These are phyloP conservation scores for Podospora anserina DNA, from an alignment of 495 filamentous ascomycete genomes.

Conservation along the genomic window DNA sequence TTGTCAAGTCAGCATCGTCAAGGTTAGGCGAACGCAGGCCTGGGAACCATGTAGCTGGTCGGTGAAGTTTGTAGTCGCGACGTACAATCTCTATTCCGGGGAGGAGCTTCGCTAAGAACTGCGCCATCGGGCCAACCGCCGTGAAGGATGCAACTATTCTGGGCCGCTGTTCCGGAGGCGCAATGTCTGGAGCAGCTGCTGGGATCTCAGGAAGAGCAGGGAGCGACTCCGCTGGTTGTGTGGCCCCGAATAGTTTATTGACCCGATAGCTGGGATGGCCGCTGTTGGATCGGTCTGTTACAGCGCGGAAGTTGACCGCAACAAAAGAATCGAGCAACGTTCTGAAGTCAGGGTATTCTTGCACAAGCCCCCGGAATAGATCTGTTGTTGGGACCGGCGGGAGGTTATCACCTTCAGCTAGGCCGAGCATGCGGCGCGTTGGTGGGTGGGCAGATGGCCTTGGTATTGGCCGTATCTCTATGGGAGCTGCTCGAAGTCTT, in stretches of 20 bases:
- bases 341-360: constrained; percentile 17
- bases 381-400: background rate
- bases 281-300: too few relatives aligned
- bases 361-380: background rate
- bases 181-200: constrained; percentile 24
- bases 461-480: too few relatives aligned
- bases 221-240: background rate
- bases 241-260: constrained; percentile 9
- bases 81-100: constrained; percentile 56
- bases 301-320: constrained; percentile 31
- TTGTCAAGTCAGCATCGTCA: constrained; percentile 71
- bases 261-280: too few relatives aligned
- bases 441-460: too few relatives aligned
- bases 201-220: constrained; percentile 19
- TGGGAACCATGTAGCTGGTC: constrained; percentile 32
- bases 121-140: constrained; percentile 46
- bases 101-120: constrained; percentile 47
- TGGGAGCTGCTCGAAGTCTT: too few relatives aligned
- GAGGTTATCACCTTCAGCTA: too few relatives aligned
- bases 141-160: constrained; percentile 50
- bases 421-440: too few relatives aligned
- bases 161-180: constrained; percentile 24
- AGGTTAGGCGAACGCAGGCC: constrained; percentile 35
- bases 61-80: constrained; percentile 52
- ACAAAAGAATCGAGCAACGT: constrained; percentile 46